Conservation (phyloP, 1,284 basidiomycete species). For the Cystobasidium pallidum region DNA sequence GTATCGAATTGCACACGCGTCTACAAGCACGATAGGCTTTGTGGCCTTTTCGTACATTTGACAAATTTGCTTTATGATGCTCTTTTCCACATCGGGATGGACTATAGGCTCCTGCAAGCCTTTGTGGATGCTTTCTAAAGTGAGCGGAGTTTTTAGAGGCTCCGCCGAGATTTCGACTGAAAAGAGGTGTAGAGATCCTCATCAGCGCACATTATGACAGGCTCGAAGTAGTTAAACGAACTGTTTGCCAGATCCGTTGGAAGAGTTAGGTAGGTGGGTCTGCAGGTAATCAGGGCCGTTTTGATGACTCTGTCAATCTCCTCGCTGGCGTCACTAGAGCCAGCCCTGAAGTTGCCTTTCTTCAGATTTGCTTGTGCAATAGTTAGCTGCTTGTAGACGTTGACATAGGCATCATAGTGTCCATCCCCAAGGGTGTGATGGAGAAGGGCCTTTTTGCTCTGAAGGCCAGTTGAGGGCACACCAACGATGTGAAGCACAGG, state of each 20-base stretch:
- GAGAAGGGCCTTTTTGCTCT: slow-evolving; percentile 60
- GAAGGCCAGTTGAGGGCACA: slow-evolving; percentile 73
- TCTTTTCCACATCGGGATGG: slow-evolving; percentile 67
- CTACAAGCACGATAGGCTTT: slow-evolving; percentile 78
- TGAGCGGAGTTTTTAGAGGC: slow-evolving; percentile 68
- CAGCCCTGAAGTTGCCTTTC: slow-evolving; percentile 54
- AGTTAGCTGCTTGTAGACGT: slow-evolving; percentile 76
- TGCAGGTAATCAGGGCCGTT: slow-evolving; percentile 60
- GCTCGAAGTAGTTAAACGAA: slow-evolving; percentile 5
- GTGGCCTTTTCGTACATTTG: slow-evolving; percentile 68
- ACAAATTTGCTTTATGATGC: slow-evolving; percentile 74
- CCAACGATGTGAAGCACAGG: slow-evolving; percentile 92
- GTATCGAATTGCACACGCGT: slow-evolving; percentile 84
- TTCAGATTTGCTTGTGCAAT: slow-evolving; percentile 64
- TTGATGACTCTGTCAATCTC: slow-evolving; percentile 81
- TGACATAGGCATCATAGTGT: slow-evolving; percentile 73
- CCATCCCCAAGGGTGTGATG: slow-evolving; percentile 73
- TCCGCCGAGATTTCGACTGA: slow-evolving; percentile 69
- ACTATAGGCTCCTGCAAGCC: slow-evolving; percentile 59
- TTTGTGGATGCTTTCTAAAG: slow-evolving; percentile 35
- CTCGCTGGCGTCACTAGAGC: slow-evolving; percentile 62
- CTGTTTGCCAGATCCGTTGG: slow-evolving; percentile 75
- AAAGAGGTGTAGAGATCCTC: background rate
- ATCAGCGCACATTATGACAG: background rate
- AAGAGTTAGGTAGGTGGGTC: slow-evolving; percentile 78